A percentile compares a stretch with the other conserved stretches of the same genome.
Evolutionary conservation across 1,139 yeast genomes (phyloP).

Genomic region (Yamadazyma oceani): DNA sequence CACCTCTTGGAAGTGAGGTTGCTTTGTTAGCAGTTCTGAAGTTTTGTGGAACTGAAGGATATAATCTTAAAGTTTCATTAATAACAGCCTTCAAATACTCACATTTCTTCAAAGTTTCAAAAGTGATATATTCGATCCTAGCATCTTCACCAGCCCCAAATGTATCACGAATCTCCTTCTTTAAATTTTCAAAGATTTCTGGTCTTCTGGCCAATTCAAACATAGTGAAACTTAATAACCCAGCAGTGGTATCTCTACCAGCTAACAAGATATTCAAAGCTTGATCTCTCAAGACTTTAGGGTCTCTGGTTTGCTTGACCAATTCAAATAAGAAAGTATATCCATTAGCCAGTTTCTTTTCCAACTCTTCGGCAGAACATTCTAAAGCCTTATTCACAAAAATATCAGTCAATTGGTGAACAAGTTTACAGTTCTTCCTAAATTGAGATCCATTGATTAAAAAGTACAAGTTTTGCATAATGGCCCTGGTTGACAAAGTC

Average conservation of each 20-base stretch:
- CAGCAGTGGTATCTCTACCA: slow-evolving; percentile 49
- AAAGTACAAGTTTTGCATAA: slow-evolving; percentile 28
- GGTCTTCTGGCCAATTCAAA: slow-evolving; percentile 44
- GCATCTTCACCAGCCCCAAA: slow-evolving; percentile 32
- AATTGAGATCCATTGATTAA: slow-evolving; percentile 12
- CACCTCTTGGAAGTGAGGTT: slow-evolving; percentile 52
- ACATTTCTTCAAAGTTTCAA: slow-evolving; percentile 48
- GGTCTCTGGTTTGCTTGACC: slow-evolving; percentile 43
- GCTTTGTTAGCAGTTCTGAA: slow-evolving; percentile 40
- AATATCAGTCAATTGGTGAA: slow-evolving; percentile 16
- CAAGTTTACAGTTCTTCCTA: slow-evolving; percentile 7
- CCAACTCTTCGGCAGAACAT: slow-evolving; percentile 29
- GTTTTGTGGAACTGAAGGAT: slow-evolving; percentile 53
- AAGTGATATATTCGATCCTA: slow-evolving; percentile 32
- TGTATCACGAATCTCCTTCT: slow-evolving; percentile 27
- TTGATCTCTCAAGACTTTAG: slow-evolving; percentile 40
- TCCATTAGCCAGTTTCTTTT: slow-evolving; percentile 31
- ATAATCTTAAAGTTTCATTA: slow-evolving; percentile 49
- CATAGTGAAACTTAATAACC: slow-evolving; percentile 38
- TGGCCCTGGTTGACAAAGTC: slow-evolving; percentile 25
- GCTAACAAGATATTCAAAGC: slow-evolving; percentile 43
- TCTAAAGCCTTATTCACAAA: slow-evolving; percentile 24
- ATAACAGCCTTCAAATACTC: slow-evolving; percentile 44
- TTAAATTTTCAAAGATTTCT: slow-evolving; percentile 29
- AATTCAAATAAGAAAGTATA: slow-evolving; percentile 44